Evolutionary conservation across 345 rosid species (phyloP).

Genomic region (Eucalyptus brandiana): DNA sequence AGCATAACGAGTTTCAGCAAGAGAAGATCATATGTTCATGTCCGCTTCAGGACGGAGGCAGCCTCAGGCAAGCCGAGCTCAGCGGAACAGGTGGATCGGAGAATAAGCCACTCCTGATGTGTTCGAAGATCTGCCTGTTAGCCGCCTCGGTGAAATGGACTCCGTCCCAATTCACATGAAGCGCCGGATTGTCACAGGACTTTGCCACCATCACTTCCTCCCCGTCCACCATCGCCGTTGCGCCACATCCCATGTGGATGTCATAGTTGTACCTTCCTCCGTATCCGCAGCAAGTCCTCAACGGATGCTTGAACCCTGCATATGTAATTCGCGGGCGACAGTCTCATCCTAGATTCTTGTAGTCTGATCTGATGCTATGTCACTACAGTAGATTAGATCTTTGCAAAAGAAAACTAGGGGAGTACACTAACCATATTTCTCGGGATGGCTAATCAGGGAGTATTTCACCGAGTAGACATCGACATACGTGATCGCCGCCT

Average conservation of each 20-base stretch:
- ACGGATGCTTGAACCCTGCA: constrained; percentile 48
- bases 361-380: background rate
- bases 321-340: background rate
- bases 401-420: background rate
- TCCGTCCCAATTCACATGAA: constrained; percentile 62
- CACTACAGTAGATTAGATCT: background rate
- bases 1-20: background rate
- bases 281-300: constrained; percentile 65
- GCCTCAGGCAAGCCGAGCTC: constrained; percentile 26
- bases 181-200: constrained; percentile 41
- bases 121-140: constrained; percentile 26
- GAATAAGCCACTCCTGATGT: constrained; percentile 11
- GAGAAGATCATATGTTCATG: background rate
- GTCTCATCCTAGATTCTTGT: background rate
- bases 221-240: constrained; percentile 17
- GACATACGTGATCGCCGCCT: constrained; percentile 39
- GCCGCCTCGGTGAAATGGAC: constrained; percentile 65
- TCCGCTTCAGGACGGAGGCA: background rate
- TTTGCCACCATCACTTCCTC: constrained; percentile 29
- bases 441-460: constrained; percentile 24
- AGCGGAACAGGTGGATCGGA: constrained; percentile 26
- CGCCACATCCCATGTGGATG: constrained; percentile 35
- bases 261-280: constrained; percentile 76
- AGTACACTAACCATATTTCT: constrained; percentile 19
- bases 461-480: constrained; percentile 53